Conservation (phyloP, 2,329 filamentous ascomycete genomes). For the Sarocladiaceae sp. region DNA sequence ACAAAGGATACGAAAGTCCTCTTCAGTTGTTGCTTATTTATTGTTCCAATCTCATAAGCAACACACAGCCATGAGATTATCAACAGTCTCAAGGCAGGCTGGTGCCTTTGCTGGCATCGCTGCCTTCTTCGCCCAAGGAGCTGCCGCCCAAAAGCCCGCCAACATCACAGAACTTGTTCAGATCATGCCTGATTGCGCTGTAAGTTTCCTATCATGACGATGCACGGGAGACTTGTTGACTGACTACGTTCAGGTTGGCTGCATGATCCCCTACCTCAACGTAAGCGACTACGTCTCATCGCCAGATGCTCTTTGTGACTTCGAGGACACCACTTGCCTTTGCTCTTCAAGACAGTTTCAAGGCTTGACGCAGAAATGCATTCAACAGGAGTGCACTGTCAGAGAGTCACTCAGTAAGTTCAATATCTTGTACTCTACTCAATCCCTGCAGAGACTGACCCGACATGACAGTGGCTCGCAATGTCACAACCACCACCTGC, state of each 20-base stretch:
- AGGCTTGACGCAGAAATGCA: background rate
- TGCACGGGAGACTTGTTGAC: background rate
- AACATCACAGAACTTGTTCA: background rate
- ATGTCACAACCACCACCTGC: slow-evolving; percentile 20
- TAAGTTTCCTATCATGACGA: background rate
- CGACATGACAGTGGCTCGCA: background rate
- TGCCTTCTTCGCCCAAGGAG: background rate
- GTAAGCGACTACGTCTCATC: background rate
- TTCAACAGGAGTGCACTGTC: background rate
- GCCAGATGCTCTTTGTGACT: slow-evolving; percentile 1
- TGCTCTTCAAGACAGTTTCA: slow-evolving; percentile 1
- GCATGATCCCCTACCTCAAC: slow-evolving; percentile 3
- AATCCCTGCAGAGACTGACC: background rate
- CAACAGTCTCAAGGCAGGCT: background rate
- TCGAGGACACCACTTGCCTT: background rate
- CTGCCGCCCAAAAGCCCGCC: background rate
- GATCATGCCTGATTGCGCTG: slow-evolving; percentile 1
- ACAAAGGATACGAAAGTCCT: no score
- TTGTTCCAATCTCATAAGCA: background rate
- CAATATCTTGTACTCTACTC: background rate
- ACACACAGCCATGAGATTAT: slow-evolving; percentile 1
- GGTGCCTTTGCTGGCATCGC: background rate
- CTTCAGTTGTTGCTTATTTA: no score
- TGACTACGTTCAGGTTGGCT: background rate
- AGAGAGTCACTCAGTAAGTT: background rate